Percentiles rank a stretch among this genome's conserved stretches.
Evolutionary conservation across 371 early-diverging fungal species (phyloP).

Genomic region (Syncephalastrum monosporum): DNA sequence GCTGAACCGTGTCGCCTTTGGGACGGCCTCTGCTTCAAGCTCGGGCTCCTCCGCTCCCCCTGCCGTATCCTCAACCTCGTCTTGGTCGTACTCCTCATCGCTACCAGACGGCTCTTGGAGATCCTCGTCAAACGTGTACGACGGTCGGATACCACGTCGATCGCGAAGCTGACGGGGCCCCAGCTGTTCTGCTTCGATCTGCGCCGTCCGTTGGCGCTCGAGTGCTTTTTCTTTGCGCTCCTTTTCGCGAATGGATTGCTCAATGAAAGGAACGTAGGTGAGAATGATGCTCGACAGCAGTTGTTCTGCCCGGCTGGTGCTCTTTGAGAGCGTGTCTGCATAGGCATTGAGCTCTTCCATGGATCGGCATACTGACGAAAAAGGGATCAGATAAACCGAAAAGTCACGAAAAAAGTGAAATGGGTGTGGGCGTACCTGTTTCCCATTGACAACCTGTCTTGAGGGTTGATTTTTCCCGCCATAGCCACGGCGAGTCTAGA

Average conservation of each 20-base stretch:
- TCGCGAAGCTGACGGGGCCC: conserved; percentile 6
- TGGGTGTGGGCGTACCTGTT: conserved; percentile 4
- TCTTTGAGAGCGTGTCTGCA: conserved; percentile 12
- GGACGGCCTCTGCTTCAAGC: no score
- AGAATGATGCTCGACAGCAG: conserved; percentile 16
- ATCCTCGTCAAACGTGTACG: conserved; percentile 9
- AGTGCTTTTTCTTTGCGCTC: conserved; percentile 19
- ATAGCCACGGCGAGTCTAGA: conserved; percentile 31
- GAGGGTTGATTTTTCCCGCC: conserved; percentile 24
- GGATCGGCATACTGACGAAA: conserved; percentile 15
- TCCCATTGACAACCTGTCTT: conserved; percentile 31
- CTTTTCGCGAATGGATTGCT: conserved; percentile 14
- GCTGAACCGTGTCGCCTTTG: no score
- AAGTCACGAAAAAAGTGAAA: background rate
- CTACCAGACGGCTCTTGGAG: background rate
- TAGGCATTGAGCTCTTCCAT: conserved; percentile 19
- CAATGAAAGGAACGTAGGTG: conserved; percentile 11
- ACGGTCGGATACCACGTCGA: background rate
- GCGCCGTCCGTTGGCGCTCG: conserved; percentile 4
- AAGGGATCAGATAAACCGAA: background rate
- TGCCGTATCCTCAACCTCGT: no score
- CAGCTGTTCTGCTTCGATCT: conserved; percentile 10
- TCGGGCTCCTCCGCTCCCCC: no score
- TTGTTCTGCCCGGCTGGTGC: conserved; percentile 16
- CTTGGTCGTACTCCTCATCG: no score